Conservation (phyloP, 202 grass and related monocot genomes). For the Setaria viridis region DNA sequence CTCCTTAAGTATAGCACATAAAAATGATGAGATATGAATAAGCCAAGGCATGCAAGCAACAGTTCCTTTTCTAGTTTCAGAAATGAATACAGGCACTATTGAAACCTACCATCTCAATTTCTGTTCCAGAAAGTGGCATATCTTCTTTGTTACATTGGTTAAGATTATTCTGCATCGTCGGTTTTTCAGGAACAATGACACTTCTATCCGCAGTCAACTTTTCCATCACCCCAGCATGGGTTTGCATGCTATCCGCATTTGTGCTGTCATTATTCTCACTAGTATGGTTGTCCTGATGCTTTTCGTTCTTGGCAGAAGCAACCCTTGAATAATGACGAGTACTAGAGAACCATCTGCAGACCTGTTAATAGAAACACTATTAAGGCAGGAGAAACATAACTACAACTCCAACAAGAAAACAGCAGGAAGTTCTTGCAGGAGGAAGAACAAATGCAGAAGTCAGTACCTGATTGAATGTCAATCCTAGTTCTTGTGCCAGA, state of each 20-base stretch:
- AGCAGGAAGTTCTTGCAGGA: conserved; percentile 31
- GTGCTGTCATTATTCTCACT: conserved; percentile 45
- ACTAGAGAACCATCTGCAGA: conserved; percentile 84
- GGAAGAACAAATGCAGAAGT: neutral
- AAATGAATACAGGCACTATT: neutral
- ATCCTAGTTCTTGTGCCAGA: conserved; percentile 71
- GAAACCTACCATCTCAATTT: conserved; percentile 34
- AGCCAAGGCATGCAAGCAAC: neutral
- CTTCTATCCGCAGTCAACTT: conserved; percentile 35
- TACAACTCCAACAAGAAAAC: conserved; percentile 24
- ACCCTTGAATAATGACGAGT: conserved; percentile 61
- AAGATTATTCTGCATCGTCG: conserved; percentile 32
- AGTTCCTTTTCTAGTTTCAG: neutral
- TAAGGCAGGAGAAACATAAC: conserved; percentile 39
- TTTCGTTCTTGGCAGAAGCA: conserved; percentile 53
- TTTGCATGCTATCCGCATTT: conserved; percentile 30
- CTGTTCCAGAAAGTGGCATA: conserved; percentile 12
- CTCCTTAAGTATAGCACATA: conserved; percentile 42
- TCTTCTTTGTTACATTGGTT: conserved; percentile 33
- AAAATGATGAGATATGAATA: neutral
- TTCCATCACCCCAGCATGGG: conserved; percentile 26
- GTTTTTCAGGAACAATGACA: conserved; percentile 25
- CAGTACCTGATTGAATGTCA: conserved; percentile 79
- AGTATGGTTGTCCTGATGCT: conserved; percentile 37
- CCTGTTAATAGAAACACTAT: conserved; percentile 56